Evolutionary conservation across 108 stramenopile species (phyloP), one percentile per base, ranked within the genome.

Genomic region (Seminavis robusta): DNA sequence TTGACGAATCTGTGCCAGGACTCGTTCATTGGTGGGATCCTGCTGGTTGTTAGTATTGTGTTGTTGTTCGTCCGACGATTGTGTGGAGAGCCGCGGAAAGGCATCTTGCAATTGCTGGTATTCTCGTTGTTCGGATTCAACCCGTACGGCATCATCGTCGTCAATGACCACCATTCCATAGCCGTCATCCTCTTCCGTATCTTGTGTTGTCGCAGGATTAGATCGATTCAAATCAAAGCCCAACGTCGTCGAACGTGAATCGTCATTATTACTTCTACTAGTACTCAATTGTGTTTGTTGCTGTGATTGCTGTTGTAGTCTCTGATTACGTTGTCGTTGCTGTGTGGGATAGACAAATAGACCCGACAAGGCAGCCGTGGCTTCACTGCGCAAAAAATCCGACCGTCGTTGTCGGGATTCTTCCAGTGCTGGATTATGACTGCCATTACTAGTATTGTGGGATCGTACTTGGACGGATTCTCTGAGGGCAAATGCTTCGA

Each of bases 291-390:
- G 36, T 39, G 23, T 24, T 17, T 3, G 16, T 26, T 20, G 11
- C 44, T 23, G 17, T 41, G 2, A 25, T 20, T 7, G 9, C 41
- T 37, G 49, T 13, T 33, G 51, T 20, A 21, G 10, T 9, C 29
- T 19, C 21, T 53, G 51, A 25, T 32, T 34, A 31, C 3, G 39
- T 45, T 16, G 17, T n/a, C n/a, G n/a, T n/a, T n/a, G n/a, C n/a
- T n/a, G n/a, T 36, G 66, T 67, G 1, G 77, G 71, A 50, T 76
- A 83, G 20, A 73, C 71, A 56, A 83, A 83, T 28, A 83, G 63
- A 48, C 77, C 77, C 20, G 71, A 47, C 52, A 79, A 34, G 1
- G 81, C 81, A 8, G 63, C 71, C 8, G 77, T 61, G 3, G 81
- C 81, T 27, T 69, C 66, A 33, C 56, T 69, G 28, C 65, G 65